These are phyloP conservation scores for Cryptosporidium bovis DNA, from an alignment of 169 alveolate genomes.

Conservation along the genomic window DNA sequence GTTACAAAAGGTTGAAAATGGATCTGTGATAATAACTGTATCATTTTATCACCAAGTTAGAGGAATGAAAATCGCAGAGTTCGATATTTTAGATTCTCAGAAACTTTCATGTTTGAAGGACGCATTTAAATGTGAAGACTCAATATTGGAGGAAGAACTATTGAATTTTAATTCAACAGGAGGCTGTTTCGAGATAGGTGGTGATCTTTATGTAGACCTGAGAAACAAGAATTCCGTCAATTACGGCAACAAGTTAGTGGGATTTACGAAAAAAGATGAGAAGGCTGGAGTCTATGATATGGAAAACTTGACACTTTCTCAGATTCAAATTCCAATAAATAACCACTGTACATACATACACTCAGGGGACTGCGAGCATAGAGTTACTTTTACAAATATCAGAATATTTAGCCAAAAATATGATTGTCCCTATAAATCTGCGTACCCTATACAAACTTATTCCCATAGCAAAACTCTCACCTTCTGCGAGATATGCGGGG, in stretches of 20 bases:
- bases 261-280: slow-evolving; percentile 41
- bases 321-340: slow-evolving; percentile 82
- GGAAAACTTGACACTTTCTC: slow-evolving; percentile 77
- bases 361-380: slow-evolving; percentile 88
- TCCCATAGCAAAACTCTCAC: slow-evolving; percentile 79
- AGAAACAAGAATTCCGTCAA: slow-evolving; percentile 54
- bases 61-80: slow-evolving; percentile 85
- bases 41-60: slow-evolving; percentile 84
- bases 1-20: neutral
- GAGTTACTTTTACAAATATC: slow-evolving; percentile 82
- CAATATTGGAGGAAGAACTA: slow-evolving; percentile 76
- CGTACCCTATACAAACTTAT: slow-evolving; percentile 84
- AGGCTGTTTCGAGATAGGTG: slow-evolving; percentile 84
- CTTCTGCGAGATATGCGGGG: slow-evolving; percentile 83
- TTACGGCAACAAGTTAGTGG: slow-evolving; percentile 65
- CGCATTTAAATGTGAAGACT: slow-evolving; percentile 81
- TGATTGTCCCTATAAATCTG: slow-evolving; percentile 79
- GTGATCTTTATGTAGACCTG: slow-evolving; percentile 83
- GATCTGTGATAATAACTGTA: slow-evolving; percentile 67
- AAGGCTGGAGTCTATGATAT: slow-evolving; percentile 78
- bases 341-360: slow-evolving; percentile 82
- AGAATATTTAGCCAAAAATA: slow-evolving; percentile 77
- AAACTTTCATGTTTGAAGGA: slow-evolving; percentile 83
- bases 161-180: slow-evolving; percentile 78
- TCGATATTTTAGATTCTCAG: slow-evolving; percentile 83